phyloP scores from a whole-genome alignment of 768 basidiomycete species.

The Gloeopeniophorella convolvens region DNA sequence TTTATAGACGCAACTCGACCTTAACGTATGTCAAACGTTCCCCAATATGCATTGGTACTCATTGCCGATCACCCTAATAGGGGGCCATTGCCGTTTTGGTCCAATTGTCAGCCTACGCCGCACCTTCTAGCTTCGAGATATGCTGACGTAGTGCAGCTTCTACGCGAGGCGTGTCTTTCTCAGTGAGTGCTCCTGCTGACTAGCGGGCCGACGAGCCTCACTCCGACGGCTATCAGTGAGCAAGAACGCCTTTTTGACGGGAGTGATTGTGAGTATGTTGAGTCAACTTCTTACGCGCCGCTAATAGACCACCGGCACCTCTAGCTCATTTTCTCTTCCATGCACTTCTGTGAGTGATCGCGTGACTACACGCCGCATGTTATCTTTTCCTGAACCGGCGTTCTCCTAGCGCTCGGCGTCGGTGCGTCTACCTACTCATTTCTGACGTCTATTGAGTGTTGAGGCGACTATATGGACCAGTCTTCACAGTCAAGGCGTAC shows the following conservation, averaged over 20 bases:
- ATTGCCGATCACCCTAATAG: neutral
- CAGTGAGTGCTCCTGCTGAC: neutral
- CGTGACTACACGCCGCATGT: neutral
- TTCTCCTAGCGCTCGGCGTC: slow-evolving; percentile 17
- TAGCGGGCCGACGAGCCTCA: neutral
- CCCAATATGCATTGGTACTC: neutral
- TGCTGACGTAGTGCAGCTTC: neutral
- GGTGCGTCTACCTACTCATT: slow-evolving; percentile 18
- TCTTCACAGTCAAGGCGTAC: slow-evolving; percentile 42
- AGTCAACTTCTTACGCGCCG: neutral
- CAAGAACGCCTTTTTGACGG: neutral
- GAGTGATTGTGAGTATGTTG: neutral
- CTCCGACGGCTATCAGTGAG: neutral
- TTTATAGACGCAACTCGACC: neutral
- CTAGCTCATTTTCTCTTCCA: slow-evolving; percentile 30
- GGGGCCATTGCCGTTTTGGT: neutral
- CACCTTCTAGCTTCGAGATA: neutral
- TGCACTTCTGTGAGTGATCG: slow-evolving; percentile 38
- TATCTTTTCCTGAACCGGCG: neutral
- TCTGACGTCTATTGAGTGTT: neutral
- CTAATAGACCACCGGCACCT: neutral
- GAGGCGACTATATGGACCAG: slow-evolving; percentile 24
- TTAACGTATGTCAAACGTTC: neutral
- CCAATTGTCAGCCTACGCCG: neutral
- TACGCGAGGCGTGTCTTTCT: slow-evolving; percentile 6